Base-by-base conservation (phyloP, 139 green algal species). In the Chlamydomonas eustigma region DNA sequence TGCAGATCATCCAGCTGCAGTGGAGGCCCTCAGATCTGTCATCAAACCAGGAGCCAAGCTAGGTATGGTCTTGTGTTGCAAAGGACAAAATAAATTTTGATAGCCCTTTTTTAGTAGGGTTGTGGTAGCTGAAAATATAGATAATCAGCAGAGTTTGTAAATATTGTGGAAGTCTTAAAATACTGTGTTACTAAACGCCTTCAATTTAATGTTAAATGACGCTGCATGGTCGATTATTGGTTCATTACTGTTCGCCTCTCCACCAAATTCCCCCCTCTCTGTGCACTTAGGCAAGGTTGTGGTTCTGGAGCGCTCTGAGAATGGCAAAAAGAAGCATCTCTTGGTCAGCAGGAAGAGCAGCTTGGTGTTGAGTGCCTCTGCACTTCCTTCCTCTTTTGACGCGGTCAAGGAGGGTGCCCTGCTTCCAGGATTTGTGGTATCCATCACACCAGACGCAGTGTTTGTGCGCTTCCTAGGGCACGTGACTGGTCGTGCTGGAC, bases 401-500 rank as follows among this genome's bases (percentile, higher is more conserved):
- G 83, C 83, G 6, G 81, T 95, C 58, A 28, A 24, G 5, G 73
- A 86, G 70, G 85, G 83, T 1, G 64, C 76, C 12, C 33, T 91
- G 24, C 71, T 92, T 44, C 81, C 92, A 1, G 94, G 92, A 33
- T 98, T 93, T 50, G 89, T 98, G 2, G 89, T 89, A 6, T 70
- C 58, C 33, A 81, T 97, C 1, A 94, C 85, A 0, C 24, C 39
- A 0, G 87, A 94, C 58, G 87, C 87, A 8, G 87, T 92, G 1
- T 97, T 95, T 78, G 94, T 98, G 35, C 83, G 91, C 31, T 98
- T 97, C 80, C 76, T 95, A 35, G 87, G 82, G 0, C 77, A 86
- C 22, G 76, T 96, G n/a, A 51, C 76, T 77, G 78, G 76, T 39
- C 81, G 84, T 2, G 88, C 86, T 1, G 92, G 91, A 2, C 76